A percentile compares a stretch with the other conserved stretches of the same genome.
Conservation (phyloP, 148 eudicot species). For the Camellia japonica region DNA sequence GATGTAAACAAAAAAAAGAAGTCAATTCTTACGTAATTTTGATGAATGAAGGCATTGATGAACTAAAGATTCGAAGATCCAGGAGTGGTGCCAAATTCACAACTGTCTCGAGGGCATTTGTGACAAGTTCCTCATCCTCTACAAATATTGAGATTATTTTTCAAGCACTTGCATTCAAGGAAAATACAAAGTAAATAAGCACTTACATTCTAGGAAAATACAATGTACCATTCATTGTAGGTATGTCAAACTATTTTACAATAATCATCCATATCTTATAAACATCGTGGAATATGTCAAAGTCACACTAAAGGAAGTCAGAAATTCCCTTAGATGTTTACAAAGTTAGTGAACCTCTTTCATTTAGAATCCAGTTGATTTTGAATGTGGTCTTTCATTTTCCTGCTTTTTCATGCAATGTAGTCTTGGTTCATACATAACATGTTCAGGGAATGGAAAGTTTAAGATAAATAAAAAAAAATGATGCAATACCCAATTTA, state of each 20-base stretch:
- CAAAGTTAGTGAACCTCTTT: neutral
- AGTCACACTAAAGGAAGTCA: neutral
- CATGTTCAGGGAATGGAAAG: neutral
- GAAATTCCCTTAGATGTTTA: neutral
- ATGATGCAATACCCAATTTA: neutral
- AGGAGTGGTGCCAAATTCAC: constrained; percentile 84
- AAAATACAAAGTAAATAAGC: too few species aligned
- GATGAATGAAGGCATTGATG: constrained; percentile 86
- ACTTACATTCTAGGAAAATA: neutral
- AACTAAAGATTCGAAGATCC: constrained; percentile 89
- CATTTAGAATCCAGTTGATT: neutral
- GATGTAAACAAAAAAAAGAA: neutral
- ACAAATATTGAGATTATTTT: constrained; percentile 22
- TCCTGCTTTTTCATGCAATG: neutral
- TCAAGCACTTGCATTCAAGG: neutral
- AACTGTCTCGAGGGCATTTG: constrained; percentile 89
- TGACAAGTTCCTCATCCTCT: constrained; percentile 98
- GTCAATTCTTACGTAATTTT: constrained; percentile 68
- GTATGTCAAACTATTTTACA: neutral
- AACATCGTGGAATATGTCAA: neutral
- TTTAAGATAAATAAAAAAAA: neutral
- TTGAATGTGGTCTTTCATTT: neutral
- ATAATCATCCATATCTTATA: neutral
- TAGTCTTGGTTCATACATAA: neutral
- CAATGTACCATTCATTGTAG: neutral